Evolutionary conservation across 2,329 filamentous ascomycete genomes (phyloP).

Genomic region (Diplodia intermedia): DNA sequence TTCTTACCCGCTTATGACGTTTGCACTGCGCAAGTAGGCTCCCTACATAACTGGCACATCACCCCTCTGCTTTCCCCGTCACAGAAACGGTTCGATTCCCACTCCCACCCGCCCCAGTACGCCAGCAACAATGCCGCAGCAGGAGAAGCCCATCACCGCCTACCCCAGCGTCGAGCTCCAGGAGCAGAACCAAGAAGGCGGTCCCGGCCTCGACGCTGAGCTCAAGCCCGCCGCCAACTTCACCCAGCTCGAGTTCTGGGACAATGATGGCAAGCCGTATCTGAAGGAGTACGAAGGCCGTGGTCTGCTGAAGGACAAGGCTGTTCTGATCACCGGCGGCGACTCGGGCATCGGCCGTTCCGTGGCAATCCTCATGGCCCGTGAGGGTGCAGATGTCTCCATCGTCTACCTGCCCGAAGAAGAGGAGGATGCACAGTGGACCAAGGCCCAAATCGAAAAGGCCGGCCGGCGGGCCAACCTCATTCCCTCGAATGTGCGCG

Average conservation of each 20-base stretch:
- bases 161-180: conserved; percentile 39
- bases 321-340: conserved; percentile 40
- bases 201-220: conserved; percentile 42
- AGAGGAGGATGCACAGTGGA: conserved; percentile 62
- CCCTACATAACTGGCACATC: neutral
- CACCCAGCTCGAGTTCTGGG: conserved; percentile 45
- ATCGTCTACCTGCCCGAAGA: conserved; percentile 65
- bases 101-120: too few relatives aligned
- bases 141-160: conserved; percentile 37
- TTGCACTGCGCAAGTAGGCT: neutral
- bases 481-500: conserved; percentile 58
- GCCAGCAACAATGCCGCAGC: conserved; percentile 31
- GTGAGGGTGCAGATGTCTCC: conserved; percentile 64
- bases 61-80: neutral
- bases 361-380: conserved; percentile 63
- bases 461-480: conserved; percentile 58
- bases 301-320: conserved; percentile 44
- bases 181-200: conserved; percentile 42
- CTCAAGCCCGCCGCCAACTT: conserved; percentile 43
- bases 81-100: neutral
- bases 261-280: conserved; percentile 42
- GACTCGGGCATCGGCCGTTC: conserved; percentile 49
- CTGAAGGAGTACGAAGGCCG: conserved; percentile 44
- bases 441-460: conserved; percentile 60
- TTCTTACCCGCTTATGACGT: conserved; percentile 1